Conservation (phyloP, 1,284 basidiomycete genomes). For the Papiliotrema nemorosa region DNA sequence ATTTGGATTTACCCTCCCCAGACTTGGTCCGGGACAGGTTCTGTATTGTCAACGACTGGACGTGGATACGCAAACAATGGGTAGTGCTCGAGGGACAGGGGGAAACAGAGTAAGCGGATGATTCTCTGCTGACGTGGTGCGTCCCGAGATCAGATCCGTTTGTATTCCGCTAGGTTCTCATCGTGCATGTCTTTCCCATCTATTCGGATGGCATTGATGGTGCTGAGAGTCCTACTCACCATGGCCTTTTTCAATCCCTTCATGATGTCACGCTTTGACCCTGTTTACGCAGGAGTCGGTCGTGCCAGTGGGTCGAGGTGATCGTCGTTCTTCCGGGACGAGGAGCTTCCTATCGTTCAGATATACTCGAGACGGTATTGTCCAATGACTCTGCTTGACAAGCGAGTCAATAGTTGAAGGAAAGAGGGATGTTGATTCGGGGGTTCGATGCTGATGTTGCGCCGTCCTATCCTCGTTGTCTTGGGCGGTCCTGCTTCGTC, state of each 20-base stretch:
- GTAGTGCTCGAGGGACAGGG: too few relatives aligned
- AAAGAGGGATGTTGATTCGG: background rate
- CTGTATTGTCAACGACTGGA: slow-evolving; percentile 16
- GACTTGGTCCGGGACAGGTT: slow-evolving; percentile 43
- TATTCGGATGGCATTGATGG: too few relatives aligned
- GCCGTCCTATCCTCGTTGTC: background rate
- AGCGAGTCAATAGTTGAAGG: background rate
- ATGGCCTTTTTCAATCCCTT: slow-evolving; percentile 86
- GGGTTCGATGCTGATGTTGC: slow-evolving; percentile 1
- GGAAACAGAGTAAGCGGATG: background rate
- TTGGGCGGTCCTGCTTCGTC: too few relatives aligned
- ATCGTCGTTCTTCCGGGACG: too few relatives aligned
- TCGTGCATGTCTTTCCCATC: background rate
- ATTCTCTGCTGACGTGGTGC: background rate
- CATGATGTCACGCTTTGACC: slow-evolving; percentile 54
- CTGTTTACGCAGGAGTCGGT: background rate
- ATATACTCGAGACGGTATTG: too few relatives aligned
- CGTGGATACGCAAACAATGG: background rate
- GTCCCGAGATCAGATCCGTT: background rate
- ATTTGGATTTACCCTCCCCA: slow-evolving; percentile 45
- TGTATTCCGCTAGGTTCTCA: background rate
- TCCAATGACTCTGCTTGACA: background rate
- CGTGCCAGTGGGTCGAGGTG: too few relatives aligned
- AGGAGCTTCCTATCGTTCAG: too few relatives aligned
- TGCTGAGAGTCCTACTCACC: too few relatives aligned